phyloP scores from a whole-genome alignment of 176 grass and related monocot genomes.

The Phragmites australis region DNA sequence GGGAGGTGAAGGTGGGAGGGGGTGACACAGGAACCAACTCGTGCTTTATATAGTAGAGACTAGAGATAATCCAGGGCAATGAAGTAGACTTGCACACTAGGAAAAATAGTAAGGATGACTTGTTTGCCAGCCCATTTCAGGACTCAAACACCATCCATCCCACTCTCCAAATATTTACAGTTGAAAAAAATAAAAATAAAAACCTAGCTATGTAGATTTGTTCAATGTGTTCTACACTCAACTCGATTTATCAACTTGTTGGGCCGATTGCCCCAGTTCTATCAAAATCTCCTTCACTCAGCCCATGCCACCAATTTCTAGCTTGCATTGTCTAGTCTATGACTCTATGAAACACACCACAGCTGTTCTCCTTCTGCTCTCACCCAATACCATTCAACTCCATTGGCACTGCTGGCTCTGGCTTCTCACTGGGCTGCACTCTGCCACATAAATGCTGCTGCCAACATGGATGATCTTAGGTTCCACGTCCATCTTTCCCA shows the following conservation, averaged over 20 bases:
- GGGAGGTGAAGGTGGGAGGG: too few relatives aligned
- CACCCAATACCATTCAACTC: neutral
- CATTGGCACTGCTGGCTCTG: neutral
- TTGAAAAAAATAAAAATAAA: neutral
- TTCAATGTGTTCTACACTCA: neutral
- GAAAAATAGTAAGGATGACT: neutral
- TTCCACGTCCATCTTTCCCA: neutral
- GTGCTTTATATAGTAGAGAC: too few relatives aligned
- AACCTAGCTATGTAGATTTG: neutral
- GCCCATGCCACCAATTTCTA: neutral
- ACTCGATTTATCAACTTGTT: neutral
- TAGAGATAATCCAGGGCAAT: neutral
- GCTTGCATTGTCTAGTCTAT: neutral
- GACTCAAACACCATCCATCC: neutral
- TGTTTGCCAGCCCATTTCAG: slow-evolving; percentile 15
- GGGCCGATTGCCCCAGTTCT: neutral
- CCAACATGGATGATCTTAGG: neutral
- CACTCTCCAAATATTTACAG: neutral
- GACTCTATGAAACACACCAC: neutral
- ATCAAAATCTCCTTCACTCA: neutral
- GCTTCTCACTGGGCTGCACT: neutral
- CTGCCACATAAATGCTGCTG: neutral
- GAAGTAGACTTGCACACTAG: neutral
- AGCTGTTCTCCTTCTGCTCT: neutral
- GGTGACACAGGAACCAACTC: too few relatives aligned